Percentiles rank a stretch among this genome's conserved stretches.
Conservation (phyloP, 345 rosid species). For the Ricinus communis region DNA sequence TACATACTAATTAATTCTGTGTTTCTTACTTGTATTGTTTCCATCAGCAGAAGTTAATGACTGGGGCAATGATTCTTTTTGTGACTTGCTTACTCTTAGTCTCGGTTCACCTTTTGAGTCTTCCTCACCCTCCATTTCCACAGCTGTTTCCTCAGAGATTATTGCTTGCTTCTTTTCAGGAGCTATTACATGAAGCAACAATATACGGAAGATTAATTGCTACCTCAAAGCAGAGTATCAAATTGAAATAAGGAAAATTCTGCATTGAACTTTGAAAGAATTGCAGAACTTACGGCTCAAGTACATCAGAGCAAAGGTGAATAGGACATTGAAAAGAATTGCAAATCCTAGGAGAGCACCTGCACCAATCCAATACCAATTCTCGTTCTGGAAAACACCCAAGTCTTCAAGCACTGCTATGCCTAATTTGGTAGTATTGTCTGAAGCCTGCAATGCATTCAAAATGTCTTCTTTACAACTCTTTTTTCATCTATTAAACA, state of each 20-base stretch:
- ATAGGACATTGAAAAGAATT: constrained; percentile 71
- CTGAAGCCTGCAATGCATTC: constrained; percentile 8
- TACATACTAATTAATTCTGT: neutral
- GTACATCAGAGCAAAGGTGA: constrained; percentile 64
- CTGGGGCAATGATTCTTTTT: constrained; percentile 27
- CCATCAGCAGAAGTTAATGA: constrained; percentile 42
- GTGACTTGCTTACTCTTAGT: constrained; percentile 24
- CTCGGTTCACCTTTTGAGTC: constrained; percentile 35
- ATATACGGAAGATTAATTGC: neutral
- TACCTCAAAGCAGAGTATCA: constrained; percentile 3
- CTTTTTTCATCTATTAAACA: neutral
- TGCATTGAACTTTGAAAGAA: neutral
- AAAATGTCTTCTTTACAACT: neutral
- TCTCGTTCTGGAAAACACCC: constrained; percentile 20
- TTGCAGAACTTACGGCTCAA: constrained; percentile 52
- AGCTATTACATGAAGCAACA: constrained; percentile 39
- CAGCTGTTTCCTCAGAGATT: constrained; percentile 48
- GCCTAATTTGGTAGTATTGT: neutral
- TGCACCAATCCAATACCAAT: constrained; percentile 87
- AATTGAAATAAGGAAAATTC: too few relatives aligned
- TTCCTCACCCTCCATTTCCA: constrained; percentile 35
- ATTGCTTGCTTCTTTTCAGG: constrained; percentile 63
- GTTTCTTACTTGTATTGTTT: constrained; percentile 47
- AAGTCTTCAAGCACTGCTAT: constrained; percentile 2
- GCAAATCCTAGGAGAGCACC: constrained; percentile 58